Conservation (phyloP, 2,329 filamentous ascomycete genomes). For the Paracorniculantispora psalliotae region DNA sequence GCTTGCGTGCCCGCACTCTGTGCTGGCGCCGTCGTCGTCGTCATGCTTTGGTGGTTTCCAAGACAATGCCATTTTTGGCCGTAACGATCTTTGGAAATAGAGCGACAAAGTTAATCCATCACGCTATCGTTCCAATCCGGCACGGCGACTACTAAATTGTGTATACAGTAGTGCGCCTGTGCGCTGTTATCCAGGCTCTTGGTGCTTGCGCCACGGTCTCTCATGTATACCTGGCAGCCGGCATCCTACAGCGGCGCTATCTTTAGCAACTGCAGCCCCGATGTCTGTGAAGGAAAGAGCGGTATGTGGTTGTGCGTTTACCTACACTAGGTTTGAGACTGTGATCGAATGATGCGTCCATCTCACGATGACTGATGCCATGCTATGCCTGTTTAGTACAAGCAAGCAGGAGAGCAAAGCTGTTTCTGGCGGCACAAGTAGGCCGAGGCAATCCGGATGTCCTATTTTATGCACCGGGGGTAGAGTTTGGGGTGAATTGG, state of each 20-base stretch:
- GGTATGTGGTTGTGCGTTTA: neutral
- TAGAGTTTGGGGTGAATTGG: neutral
- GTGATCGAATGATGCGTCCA: neutral
- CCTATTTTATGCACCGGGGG: neutral
- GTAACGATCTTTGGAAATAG: neutral
- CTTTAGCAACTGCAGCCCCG: neutral
- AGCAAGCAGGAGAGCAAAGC: neutral
- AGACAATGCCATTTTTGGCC: neutral
- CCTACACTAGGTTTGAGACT: neutral
- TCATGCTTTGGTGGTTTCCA: neutral
- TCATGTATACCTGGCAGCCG: conserved; percentile 1
- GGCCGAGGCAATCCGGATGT: neutral
- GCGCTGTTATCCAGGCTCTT: neutral
- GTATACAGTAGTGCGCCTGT: neutral
- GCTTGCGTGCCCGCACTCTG: no score
- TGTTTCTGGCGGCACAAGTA: neutral
- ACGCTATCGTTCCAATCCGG: neutral
- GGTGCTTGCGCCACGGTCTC: neutral
- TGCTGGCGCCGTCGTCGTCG: neutral
- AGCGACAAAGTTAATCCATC: neutral
- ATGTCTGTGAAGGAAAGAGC: neutral
- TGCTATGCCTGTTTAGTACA: neutral
- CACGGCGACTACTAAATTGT: neutral
- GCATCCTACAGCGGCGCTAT: neutral
- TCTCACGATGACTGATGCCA: neutral